These are phyloP conservation scores for Lolium rigidum DNA, from an alignment of 176 grass and related monocot species.

Conservation along the genomic window DNA sequence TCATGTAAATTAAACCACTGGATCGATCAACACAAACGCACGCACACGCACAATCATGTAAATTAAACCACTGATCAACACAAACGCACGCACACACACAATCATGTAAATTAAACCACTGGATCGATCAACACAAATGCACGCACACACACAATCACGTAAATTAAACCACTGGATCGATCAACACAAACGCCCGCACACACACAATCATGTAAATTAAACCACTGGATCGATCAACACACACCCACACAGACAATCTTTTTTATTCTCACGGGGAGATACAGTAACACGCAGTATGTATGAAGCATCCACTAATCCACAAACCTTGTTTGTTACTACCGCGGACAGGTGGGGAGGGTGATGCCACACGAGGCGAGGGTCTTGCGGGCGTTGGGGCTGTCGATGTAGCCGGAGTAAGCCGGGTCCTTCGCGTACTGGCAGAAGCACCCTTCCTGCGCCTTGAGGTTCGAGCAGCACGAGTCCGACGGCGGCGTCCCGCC, in stretches of 20 bases:
- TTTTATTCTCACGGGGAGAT: neutral
- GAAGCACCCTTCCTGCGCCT: constrained; percentile 48
- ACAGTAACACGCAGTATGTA: neutral
- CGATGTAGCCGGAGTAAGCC: constrained; percentile 30
- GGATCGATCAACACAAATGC: no score
- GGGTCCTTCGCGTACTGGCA: constrained; percentile 52
- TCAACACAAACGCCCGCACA: neutral
- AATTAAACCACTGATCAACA: no score
- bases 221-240: neutral
- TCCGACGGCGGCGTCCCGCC: constrained; percentile 24
- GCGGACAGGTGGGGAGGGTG: constrained; percentile 34
- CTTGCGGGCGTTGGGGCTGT: constrained; percentile 37
- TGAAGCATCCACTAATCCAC: neutral
- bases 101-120: no score
- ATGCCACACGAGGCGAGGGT: constrained; percentile 34
- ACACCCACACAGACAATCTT: neutral
- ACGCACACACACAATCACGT: no score
- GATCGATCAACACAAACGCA: no score
- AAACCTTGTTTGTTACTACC: neutral
- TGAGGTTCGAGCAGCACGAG: constrained; percentile 48
- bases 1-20: no score
- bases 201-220: neutral
- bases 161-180: neutral
- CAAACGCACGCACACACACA: no score
- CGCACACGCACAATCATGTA: no score